These are phyloP conservation scores for Dryas drummondii DNA, from an alignment of 306 rosid species.

Conservation along the genomic window DNA sequence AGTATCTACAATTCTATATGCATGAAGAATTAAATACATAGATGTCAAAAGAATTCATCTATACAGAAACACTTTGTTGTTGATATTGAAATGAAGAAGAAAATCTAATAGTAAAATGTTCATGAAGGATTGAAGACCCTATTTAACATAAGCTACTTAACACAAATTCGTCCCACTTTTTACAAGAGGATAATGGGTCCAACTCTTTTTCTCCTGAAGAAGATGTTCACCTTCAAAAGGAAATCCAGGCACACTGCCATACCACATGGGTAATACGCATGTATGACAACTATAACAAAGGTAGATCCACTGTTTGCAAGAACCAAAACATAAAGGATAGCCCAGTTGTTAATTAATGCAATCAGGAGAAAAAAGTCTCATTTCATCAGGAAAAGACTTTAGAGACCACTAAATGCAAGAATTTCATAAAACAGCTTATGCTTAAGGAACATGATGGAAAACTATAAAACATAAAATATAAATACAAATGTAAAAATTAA, in stretches of 20 bases:
- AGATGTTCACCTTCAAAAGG: not conserved
- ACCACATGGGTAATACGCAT: not conserved
- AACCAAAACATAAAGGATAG: not conserved
- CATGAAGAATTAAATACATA: not conserved
- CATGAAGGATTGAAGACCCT: not conserved
- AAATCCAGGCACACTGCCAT: not conserved
- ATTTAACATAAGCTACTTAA: not conserved
- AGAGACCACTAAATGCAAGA: not conserved
- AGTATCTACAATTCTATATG: not conserved
- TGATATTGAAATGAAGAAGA: conserved; percentile 1
- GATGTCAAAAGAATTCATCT: not conserved
- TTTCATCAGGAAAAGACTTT: not conserved
- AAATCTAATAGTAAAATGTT: not conserved
- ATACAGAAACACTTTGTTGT: not conserved
- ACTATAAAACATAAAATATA: not conserved
- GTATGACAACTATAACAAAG: not conserved
- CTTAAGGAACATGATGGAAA: not conserved
- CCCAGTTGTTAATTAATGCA: not conserved
- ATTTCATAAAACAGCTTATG: not conserved
- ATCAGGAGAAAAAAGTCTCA: not conserved
- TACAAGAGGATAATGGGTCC: not conserved
- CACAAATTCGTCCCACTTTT: not conserved
- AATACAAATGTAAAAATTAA: not conserved
- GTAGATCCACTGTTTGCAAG: not conserved
- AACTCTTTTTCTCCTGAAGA: not conserved